phyloP scores from a whole-genome alignment of 176 grass and related monocot species.

The Carex kokanica region DNA sequence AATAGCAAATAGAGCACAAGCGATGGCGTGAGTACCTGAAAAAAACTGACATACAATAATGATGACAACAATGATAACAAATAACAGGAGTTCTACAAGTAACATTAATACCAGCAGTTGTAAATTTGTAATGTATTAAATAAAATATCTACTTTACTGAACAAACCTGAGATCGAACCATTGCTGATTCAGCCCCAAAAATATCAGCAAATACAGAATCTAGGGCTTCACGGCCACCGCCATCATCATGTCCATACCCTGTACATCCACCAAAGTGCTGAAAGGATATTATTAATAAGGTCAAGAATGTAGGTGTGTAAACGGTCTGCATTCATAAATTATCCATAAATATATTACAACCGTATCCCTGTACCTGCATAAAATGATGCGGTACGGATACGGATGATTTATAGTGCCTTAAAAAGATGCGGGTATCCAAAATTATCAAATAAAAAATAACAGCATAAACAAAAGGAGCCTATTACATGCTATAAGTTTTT shows the following conservation, averaged over 20 bases:
- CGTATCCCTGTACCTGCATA: background rate
- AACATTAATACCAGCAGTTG: background rate
- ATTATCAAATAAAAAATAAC: background rate
- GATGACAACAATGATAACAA: conserved; percentile 4
- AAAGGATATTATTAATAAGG: conserved; percentile 20
- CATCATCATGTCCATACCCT: conserved; percentile 91
- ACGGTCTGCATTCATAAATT: background rate
- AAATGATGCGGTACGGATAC: background rate
- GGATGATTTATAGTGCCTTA: background rate
- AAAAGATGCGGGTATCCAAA: background rate
- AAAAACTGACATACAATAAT: conserved; percentile 50
- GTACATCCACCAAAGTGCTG: conserved; percentile 91
- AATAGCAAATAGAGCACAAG: conserved; percentile 83
- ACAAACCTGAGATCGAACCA: conserved; percentile 79
- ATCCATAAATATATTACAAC: background rate
- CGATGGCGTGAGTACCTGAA: conserved; percentile 85
- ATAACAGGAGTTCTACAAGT: background rate
- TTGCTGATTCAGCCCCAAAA: conserved; percentile 78
- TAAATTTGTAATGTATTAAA: background rate
- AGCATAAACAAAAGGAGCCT: background rate
- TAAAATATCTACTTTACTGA: background rate
- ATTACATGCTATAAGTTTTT: background rate
- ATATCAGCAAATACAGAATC: conserved; percentile 72
- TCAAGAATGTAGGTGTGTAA: background rate
- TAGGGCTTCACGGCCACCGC: conserved; percentile 67